These are phyloP conservation scores for Phytopythium aichiense DNA, from an alignment of 352 stramenopile genomes.

Conservation along the genomic window DNA sequence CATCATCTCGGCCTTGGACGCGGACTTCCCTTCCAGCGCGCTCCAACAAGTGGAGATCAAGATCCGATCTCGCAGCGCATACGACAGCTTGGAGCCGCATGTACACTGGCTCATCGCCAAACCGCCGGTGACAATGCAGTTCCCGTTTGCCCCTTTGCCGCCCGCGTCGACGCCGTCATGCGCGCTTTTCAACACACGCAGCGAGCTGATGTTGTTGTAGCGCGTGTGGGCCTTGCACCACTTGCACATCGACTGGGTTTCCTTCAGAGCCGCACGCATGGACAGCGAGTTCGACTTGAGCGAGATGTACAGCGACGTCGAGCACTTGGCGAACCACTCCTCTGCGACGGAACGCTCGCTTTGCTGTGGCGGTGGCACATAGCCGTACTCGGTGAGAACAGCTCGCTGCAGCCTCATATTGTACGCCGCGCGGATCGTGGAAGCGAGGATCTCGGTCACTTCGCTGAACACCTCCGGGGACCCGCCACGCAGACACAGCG, in stretches of 20 bases:
- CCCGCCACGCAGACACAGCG: constrained; percentile 75
- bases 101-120: constrained; percentile 38
- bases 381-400: constrained; percentile 55
- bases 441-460: constrained; percentile 53
- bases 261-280: constrained; percentile 76
- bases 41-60: constrained; percentile 87
- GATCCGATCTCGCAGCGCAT: constrained; percentile 58
- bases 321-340: constrained; percentile 79
- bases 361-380: constrained; percentile 46
- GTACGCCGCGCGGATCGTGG: constrained; percentile 67
- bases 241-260: constrained; percentile 79
- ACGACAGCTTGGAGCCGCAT: constrained; percentile 57
- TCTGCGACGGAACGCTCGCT: constrained; percentile 64
- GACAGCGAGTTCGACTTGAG: constrained; percentile 85
- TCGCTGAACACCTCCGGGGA: constrained; percentile 59
- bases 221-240: constrained; percentile 79
- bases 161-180: constrained; percentile 14
- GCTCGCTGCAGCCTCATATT: constrained; percentile 76
- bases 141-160: constrained; percentile 5
- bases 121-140: constrained; percentile 9
- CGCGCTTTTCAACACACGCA: constrained; percentile 38
- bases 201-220: constrained; percentile 82
- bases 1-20: constrained; percentile 85
- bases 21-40: constrained; percentile 61
- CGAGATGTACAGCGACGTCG: constrained; percentile 78